Conservation (phyloP, 139 green algal species). For the Nannochloris sp. region DNA sequence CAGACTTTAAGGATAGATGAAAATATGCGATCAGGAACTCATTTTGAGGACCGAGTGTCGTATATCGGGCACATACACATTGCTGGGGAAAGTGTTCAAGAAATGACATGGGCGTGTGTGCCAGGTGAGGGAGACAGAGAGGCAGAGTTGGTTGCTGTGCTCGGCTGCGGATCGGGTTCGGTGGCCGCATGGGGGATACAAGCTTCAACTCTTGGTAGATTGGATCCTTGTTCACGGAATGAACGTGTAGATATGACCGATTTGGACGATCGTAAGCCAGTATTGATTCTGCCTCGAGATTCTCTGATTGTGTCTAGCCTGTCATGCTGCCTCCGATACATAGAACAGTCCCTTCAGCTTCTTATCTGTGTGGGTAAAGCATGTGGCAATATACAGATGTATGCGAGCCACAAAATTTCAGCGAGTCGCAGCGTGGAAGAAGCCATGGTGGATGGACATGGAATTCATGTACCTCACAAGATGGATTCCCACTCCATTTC, state of each 20-base stretch:
- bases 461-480: neutral
- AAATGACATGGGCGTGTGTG: neutral
- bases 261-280: neutral
- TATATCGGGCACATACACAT: conserved; percentile 15
- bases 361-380: neutral
- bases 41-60: neutral
- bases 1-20: neutral
- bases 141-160: conserved; percentile 15
- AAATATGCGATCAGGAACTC: neutral
- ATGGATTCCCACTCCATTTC: conserved; percentile 14
- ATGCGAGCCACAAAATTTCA: neutral
- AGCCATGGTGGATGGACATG: neutral
- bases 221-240: neutral
- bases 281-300: neutral
- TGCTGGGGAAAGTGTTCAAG: neutral
- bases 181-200: conserved; percentile 18
- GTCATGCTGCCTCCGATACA: neutral
- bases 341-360: no score
- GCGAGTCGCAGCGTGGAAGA: neutral
- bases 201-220: neutral
- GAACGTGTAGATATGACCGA: neutral
- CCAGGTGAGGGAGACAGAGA: neutral
- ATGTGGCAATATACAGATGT: neutral
- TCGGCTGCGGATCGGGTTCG: conserved; percentile 20
- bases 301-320: neutral